Evolutionary conservation across 176 grass and related monocot species (phyloP).

Genomic region (Hordeum vulgare): DNA sequence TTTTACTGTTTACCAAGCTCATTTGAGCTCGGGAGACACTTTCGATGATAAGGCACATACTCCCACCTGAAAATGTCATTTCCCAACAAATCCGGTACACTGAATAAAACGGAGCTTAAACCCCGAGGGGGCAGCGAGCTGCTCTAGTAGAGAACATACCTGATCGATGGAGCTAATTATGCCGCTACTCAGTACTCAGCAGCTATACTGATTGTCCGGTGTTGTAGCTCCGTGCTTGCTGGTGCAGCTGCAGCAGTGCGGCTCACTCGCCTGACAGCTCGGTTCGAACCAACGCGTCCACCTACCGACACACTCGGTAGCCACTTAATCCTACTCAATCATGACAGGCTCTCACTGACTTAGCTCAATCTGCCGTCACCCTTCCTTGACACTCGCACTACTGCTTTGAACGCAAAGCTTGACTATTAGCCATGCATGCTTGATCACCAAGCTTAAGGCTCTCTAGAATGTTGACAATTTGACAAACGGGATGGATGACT

Average conservation of each 20-base stretch:
- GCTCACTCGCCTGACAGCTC: background rate
- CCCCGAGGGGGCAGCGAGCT: background rate
- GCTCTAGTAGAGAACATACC: background rate
- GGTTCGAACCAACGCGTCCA: conserved; percentile 6
- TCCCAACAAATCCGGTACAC: background rate
- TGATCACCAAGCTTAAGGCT: background rate
- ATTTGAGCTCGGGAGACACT: too few relatives aligned
- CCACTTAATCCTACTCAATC: background rate
- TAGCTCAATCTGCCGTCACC: background rate
- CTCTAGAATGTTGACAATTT: too few relatives aligned
- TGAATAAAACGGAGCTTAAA: background rate
- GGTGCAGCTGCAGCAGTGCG: background rate
- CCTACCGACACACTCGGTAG: background rate
- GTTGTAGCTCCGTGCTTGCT: background rate
- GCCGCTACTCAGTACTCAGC: background rate
- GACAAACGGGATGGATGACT: background rate
- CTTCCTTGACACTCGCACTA: background rate
- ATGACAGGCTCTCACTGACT: background rate
- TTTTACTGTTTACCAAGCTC: too few relatives aligned
- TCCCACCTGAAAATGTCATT: too few relatives aligned
- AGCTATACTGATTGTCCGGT: background rate
- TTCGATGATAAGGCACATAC: too few relatives aligned
- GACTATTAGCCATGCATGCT: background rate
- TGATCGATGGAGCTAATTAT: background rate
- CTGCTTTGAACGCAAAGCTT: background rate